Conservation (phyloP, 768 basidiomycete species). For the Peribolospora baueri region DNA sequence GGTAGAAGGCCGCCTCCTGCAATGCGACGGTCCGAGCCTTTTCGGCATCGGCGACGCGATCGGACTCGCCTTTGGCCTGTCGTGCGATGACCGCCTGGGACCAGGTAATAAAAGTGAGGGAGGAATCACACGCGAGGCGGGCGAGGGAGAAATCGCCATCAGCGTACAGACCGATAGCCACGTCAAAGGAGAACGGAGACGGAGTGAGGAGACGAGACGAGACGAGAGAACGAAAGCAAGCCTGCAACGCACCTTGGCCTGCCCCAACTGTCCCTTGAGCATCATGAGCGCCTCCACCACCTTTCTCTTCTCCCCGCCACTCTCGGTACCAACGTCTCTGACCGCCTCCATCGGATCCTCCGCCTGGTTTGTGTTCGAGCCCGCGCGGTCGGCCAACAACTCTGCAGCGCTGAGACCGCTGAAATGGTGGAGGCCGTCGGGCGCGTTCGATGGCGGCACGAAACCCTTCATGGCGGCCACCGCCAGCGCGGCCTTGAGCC, state of each 20-base stretch:
- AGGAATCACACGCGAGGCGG: not conserved
- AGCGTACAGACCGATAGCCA: too few relatives aligned
- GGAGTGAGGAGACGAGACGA: not conserved
- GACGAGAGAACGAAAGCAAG: not conserved
- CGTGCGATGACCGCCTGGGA: conserved; percentile 34
- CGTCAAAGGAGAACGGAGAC: not conserved
- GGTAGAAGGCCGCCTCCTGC: conserved; percentile 87
- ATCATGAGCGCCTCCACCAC: conserved; percentile 47
- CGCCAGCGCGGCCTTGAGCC: conserved; percentile 59
- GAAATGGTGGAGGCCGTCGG: conserved; percentile 6
- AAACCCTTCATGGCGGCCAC: conserved; percentile 60
- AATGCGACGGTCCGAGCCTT: conserved; percentile 48
- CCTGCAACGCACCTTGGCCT: conserved; percentile 41
- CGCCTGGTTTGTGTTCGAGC: too few relatives aligned
- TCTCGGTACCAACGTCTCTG: conserved; percentile 6
- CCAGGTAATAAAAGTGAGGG: not conserved
- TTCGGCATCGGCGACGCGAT: conserved; percentile 55
- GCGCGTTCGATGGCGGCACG: conserved; percentile 24
- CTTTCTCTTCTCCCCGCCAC: conserved; percentile 13
- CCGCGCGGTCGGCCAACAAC: conserved; percentile 3
- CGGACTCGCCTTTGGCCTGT: conserved; percentile 32
- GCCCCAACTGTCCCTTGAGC: conserved; percentile 69
- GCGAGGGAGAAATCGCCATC: too few relatives aligned
- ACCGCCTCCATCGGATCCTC: conserved; percentile 16
- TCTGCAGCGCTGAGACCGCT: conserved; percentile 8